A percentile compares a stretch with the other conserved stretches of the same genome.
Conservation (phyloP, 148 eudicot genomes). For the Drosera capensis region DNA sequence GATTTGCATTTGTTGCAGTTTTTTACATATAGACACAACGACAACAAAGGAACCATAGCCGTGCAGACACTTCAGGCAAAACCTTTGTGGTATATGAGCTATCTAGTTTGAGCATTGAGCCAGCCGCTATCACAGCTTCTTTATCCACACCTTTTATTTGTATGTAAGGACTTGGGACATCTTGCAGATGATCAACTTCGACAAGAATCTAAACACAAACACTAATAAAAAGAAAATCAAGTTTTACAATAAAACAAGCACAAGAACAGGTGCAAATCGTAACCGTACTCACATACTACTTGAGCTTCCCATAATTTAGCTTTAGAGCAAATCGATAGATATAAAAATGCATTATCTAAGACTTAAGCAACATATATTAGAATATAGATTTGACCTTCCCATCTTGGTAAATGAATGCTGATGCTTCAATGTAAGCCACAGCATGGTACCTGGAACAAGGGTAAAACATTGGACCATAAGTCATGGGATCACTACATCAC, state of each 20-base stretch:
- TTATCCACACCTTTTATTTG: conserved; percentile 90
- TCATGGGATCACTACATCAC: too few species aligned
- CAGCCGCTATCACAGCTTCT: conserved; percentile 77
- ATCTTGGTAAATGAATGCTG: conserved; percentile 89
- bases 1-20: too few species aligned
- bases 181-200: conserved; percentile 89
- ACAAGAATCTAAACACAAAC: conserved; percentile 51
- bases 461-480: neutral
- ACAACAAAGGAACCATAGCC: too few species aligned
- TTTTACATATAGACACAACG: too few species aligned
- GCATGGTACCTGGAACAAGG: conserved; percentile 63
- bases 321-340: too few species aligned
- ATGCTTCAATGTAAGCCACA: conserved; percentile 86
- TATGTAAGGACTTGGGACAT: conserved; percentile 68
- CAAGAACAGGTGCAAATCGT: conserved; percentile 3
- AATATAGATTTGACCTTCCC: conserved; percentile 53
- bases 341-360: neutral
- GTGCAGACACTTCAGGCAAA: too few species aligned
- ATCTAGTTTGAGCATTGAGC: conserved; percentile 66
- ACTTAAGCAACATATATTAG: neutral
- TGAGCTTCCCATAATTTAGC: too few species aligned
- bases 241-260: neutral
- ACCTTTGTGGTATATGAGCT: conserved; percentile 96
- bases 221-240: neutral
- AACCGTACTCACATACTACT: too few species aligned